Conservation (phyloP, 257 asterid genomes). For the Anisodus tanguticus region DNA sequence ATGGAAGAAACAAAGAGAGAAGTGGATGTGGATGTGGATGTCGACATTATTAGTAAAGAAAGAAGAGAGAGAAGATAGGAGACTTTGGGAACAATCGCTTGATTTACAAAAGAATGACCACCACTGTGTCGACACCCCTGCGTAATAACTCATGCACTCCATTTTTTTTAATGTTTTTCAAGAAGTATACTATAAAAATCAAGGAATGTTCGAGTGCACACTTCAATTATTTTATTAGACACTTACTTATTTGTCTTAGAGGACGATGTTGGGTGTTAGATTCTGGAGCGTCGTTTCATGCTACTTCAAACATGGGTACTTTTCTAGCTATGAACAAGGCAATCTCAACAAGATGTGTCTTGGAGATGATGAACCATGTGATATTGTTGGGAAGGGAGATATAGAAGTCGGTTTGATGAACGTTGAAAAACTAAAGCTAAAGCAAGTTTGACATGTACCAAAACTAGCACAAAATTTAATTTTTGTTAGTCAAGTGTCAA, state of each 20-base stretch:
- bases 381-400: no score
- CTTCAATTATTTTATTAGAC: no score
- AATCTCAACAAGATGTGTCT: no score
- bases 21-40: neutral
- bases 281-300: no score
- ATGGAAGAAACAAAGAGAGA: neutral
- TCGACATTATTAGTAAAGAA: slow-evolving; percentile 28
- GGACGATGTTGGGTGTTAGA: no score
- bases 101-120: slow-evolving; percentile 10
- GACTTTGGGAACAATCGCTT: neutral
- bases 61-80: neutral
- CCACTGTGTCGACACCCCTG: slow-evolving; percentile 26
- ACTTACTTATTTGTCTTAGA: no score
- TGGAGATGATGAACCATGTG: no score
- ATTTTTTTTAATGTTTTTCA: neutral
- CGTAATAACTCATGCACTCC: neutral
- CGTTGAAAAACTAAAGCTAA: neutral
- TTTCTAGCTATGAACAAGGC: no score
- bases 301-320: no score
- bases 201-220: no score
- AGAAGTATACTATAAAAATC: no score
- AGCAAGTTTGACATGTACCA: neutral
- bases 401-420: neutral
- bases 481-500: neutral
- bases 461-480: neutral